These are phyloP conservation scores for Kwoniella bestiolae DNA, from an alignment of 768 basidiomycete genomes.

Conservation along the genomic window DNA sequence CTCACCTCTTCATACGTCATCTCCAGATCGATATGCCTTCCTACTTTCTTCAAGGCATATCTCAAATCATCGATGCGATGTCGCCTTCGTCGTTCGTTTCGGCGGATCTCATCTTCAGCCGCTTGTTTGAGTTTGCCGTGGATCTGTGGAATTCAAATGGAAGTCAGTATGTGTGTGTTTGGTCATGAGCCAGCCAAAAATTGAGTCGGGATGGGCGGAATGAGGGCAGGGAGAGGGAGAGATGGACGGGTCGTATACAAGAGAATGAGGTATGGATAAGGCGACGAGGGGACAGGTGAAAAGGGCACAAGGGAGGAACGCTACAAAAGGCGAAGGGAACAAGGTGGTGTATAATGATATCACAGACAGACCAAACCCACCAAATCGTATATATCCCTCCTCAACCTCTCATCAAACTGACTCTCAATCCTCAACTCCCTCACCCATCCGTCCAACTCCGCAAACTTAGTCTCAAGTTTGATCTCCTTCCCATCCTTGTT, in stretches of 20 bases:
- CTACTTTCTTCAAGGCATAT: conserved; percentile 88
- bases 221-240: too few relatives aligned
- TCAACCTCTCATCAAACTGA: conserved; percentile 67
- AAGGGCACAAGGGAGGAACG: neutral
- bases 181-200: too few relatives aligned
- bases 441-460: conserved; percentile 50
- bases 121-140: conserved; percentile 70
- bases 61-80: conserved; percentile 93
- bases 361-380: too few relatives aligned
- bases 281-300: neutral
- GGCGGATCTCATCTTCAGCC: conserved; percentile 81
- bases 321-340: too few relatives aligned
- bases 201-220: too few relatives aligned
- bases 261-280: too few relatives aligned
- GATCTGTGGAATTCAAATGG: conserved; percentile 62
- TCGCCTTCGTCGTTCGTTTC: conserved; percentile 76
- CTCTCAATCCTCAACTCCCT: conserved; percentile 61
- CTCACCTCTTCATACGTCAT: conserved; percentile 79
- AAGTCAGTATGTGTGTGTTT: neutral
- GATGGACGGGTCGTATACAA: too few relatives aligned
- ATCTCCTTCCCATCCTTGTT: conserved; percentile 40
- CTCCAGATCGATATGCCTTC: conserved; percentile 77
- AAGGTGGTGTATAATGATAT: too few relatives aligned
- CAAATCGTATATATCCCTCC: conserved; percentile 61
- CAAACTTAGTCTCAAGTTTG: conserved; percentile 43